Conservation (phyloP, 257 asterid species). For the Nyctanthes arbortristis region DNA sequence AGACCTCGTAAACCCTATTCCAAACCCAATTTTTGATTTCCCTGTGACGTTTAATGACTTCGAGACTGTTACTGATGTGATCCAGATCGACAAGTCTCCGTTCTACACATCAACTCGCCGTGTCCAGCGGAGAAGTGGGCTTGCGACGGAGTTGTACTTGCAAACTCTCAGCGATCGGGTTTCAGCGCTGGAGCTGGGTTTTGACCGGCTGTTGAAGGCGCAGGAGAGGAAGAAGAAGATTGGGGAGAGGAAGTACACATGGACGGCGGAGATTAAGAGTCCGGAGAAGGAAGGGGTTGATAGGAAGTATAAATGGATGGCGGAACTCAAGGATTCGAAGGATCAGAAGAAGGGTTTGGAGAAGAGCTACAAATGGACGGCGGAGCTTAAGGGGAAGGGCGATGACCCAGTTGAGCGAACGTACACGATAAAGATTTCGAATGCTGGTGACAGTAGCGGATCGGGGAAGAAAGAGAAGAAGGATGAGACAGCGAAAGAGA, state of each 20-base stretch:
- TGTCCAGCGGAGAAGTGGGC: constrained; percentile 41
- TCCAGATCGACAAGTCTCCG: constrained; percentile 66
- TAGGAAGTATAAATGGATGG: constrained; percentile 71
- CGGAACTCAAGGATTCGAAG: constrained; percentile 64
- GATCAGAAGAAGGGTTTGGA: constrained; percentile 46
- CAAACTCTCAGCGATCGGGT: constrained; percentile 67
- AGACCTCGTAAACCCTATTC: constrained; percentile 41
- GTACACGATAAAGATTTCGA: constrained; percentile 58
- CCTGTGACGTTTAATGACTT: constrained; percentile 37
- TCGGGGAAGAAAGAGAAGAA: constrained; percentile 24
- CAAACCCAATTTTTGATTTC: constrained; percentile 19
- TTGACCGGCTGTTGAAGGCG: constrained; percentile 42
- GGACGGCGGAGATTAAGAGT: constrained; percentile 82
- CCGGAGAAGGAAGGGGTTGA: constrained; percentile 54
- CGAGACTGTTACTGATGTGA: constrained; percentile 68
- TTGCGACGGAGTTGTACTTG: constrained; percentile 38
- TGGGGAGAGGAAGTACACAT: constrained; percentile 77
- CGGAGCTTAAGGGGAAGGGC: constrained; percentile 77
- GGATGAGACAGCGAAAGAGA: constrained; percentile 41
- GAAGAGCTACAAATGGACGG: constrained; percentile 58
- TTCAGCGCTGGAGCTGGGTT: constrained; percentile 59
- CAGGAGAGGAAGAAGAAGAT: constrained; percentile 38
- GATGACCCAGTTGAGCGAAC: constrained; percentile 48
- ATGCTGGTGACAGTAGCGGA: constrained; percentile 30
- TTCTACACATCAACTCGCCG: constrained; percentile 50